Evolutionary conservation across 148 eudicot species (phyloP).

Genomic region (Amaranthus cruentus): DNA sequence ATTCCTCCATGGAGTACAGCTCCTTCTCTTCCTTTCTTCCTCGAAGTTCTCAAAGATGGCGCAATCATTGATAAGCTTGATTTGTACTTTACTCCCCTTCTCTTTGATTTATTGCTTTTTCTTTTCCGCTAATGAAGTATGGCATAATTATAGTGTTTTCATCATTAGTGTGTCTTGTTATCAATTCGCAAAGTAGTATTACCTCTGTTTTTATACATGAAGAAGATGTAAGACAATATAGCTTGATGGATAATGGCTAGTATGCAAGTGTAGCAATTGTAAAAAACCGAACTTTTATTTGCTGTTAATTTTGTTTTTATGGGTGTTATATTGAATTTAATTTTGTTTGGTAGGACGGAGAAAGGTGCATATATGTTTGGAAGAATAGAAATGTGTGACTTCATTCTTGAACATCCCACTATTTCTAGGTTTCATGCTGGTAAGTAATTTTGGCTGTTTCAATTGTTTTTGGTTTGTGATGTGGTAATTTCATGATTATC

Average conservation of each 20-base stretch:
- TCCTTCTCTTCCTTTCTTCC: slow-evolving; percentile 50
- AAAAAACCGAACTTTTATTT: neutral
- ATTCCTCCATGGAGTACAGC: slow-evolving; percentile 81
- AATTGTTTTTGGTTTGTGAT: too few species aligned
- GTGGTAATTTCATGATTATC: too few species aligned
- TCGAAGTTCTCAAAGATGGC: slow-evolving; percentile 89
- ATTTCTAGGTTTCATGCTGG: slow-evolving; percentile 97
- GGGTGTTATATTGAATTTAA: slow-evolving; percentile 8
- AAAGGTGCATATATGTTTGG: slow-evolving; percentile 99
- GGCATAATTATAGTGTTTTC: too few species aligned
- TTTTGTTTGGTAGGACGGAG: slow-evolving; percentile 42
- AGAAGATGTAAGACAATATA: too few species aligned
- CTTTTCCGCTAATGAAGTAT: too few species aligned
- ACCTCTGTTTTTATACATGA: too few species aligned
- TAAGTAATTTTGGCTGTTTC: slow-evolving; percentile 19
- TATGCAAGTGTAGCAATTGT: neutral
- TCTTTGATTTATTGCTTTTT: neutral
- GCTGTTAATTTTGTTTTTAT: neutral
- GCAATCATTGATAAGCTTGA: slow-evolving; percentile 64
- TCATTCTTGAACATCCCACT: slow-evolving; percentile 89
- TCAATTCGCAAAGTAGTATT: too few species aligned
- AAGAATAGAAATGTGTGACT: slow-evolving; percentile 85
- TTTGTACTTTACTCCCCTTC: slow-evolving; percentile 34
- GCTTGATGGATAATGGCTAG: too few species aligned
- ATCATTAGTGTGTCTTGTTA: too few species aligned